Evolutionary conservation across 1,139 yeast species (phyloP).

Genomic region (Yamadazyma buinensis): DNA sequence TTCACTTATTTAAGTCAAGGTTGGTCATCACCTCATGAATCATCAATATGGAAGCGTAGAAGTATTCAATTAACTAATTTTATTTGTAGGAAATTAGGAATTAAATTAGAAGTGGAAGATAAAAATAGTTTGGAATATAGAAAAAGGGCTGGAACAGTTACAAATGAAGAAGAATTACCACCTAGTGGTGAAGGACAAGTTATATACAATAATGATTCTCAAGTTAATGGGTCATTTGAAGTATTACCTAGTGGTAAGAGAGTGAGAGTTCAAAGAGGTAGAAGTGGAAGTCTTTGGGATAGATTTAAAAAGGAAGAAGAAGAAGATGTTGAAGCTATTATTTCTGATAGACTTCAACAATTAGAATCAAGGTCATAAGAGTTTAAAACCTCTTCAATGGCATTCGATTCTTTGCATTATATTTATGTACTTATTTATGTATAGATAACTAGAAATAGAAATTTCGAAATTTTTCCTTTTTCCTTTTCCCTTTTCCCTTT

Average conservation of each 20-base stretch:
- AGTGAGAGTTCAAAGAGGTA: conserved; percentile 36
- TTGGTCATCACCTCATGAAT: conserved; percentile 63
- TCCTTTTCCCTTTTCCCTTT: neutral
- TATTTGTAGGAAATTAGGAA: conserved; percentile 7
- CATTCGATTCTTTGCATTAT: no score
- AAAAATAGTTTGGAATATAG: conserved; percentile 31
- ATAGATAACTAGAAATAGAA: no score
- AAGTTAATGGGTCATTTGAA: conserved; percentile 33
- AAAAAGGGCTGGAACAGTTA: conserved; percentile 50
- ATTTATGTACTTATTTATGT: no score
- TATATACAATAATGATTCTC: conserved; percentile 21
- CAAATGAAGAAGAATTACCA: conserved; percentile 42
- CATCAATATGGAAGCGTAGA: conserved; percentile 19
- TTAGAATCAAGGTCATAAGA: neutral
- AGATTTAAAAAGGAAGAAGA: conserved; percentile 29
- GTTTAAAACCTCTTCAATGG: no score
- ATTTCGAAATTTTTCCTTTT: neutral
- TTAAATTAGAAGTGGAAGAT: conserved; percentile 9
- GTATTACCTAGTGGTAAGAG: conserved; percentile 68
- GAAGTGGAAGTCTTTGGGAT: conserved; percentile 20
- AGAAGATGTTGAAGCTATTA: conserved; percentile 58
- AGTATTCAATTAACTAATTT: conserved; percentile 4
- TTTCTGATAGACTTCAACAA: conserved; percentile 43
- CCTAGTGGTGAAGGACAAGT: conserved; percentile 49
- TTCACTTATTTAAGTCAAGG: conserved; percentile 73